Conservation (phyloP, 2,329 filamentous ascomycete genomes). For the Colletotrichum salicis region DNA sequence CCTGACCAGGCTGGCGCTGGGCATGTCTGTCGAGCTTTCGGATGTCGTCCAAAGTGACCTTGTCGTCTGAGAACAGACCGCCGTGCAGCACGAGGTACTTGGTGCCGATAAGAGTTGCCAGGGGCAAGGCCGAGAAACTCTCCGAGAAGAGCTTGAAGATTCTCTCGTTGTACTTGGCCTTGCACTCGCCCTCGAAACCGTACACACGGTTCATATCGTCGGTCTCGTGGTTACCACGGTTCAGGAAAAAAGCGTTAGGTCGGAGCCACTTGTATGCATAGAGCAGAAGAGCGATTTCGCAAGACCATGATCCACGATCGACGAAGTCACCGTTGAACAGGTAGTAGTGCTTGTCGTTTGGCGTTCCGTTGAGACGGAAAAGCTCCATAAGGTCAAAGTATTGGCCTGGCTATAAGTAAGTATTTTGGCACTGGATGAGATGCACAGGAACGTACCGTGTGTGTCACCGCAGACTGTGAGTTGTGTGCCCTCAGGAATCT, state of each 20-base stretch:
- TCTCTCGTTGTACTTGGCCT: conserved; percentile 96
- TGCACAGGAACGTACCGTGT: conserved; percentile 70
- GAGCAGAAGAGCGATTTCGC: conserved; percentile 91
- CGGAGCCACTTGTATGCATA: conserved; percentile 98
- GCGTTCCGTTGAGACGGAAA: conserved; percentile 89
- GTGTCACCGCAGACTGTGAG: conserved; percentile 98
- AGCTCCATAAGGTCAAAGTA: conserved; percentile 98
- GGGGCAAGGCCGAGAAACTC: conserved; percentile 91
- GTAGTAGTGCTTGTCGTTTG: conserved; percentile 88
- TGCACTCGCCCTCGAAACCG: conserved; percentile 98
- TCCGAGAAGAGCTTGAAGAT: conserved; percentile 98
- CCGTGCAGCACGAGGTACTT: conserved; percentile 95
- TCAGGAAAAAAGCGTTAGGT: conserved; percentile 89
- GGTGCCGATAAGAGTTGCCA: conserved; percentile 90
- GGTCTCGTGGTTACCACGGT: conserved; percentile 98
- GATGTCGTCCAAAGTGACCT: conserved; percentile 90
- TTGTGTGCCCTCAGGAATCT: conserved; percentile 79
- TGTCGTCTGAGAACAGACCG: conserved; percentile 95
- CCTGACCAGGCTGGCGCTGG: conserved; percentile 91
- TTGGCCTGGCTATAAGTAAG: conserved; percentile 68
- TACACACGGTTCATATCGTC: conserved; percentile 99
- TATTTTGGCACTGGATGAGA: neutral
- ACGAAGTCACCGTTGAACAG: conserved; percentile 99
- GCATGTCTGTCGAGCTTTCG: conserved; percentile 90
- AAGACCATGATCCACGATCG: conserved; percentile 96